Percentiles rank a stretch among this genome's conserved stretches.
Evolutionary conservation across 1,284 basidiomycete genomes (phyloP).

Genomic region (Cerrena zonata): DNA sequence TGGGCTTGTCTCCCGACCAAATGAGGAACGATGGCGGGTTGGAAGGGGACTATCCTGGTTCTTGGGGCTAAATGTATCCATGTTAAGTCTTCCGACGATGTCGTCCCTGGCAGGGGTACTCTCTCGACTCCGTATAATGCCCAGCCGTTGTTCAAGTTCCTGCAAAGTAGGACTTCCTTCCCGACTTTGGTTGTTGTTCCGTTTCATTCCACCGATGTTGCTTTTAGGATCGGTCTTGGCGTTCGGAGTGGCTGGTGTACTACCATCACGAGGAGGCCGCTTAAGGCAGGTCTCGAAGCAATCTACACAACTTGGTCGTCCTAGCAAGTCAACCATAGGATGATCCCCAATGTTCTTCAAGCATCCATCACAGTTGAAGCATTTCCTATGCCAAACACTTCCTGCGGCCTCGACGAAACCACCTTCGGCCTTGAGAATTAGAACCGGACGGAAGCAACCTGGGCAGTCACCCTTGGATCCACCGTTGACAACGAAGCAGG

Average conservation of each 20-base stretch:
- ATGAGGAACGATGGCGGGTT: slow-evolving; percentile 14
- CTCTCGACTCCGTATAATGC: slow-evolving; percentile 29
- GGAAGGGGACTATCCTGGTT: slow-evolving; percentile 11
- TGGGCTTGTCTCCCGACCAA: slow-evolving; percentile 17
- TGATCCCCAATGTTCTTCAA: slow-evolving; percentile 62
- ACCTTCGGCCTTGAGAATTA: slow-evolving; percentile 69
- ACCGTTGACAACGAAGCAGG: slow-evolving; percentile 64
- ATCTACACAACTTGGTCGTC: slow-evolving; percentile 66
- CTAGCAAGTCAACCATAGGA: slow-evolving; percentile 77
- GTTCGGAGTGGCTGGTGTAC: slow-evolving; percentile 19
- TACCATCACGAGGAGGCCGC: slow-evolving; percentile 34
- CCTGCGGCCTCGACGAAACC: slow-evolving; percentile 65
- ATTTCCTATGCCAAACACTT: slow-evolving; percentile 71
- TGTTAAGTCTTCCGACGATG: slow-evolving; percentile 21
- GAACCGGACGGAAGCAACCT: slow-evolving; percentile 59
- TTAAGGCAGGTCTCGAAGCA: slow-evolving; percentile 72
- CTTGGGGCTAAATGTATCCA: slow-evolving; percentile 9
- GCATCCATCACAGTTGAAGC: slow-evolving; percentile 70
- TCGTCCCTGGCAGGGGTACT: slow-evolving; percentile 21
- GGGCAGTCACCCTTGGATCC: slow-evolving; percentile 71
- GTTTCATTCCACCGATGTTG: slow-evolving; percentile 36
- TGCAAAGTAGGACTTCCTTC: slow-evolving; percentile 62
- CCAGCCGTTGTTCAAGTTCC: slow-evolving; percentile 48
- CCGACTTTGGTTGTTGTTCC: slow-evolving; percentile 34
- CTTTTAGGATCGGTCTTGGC: slow-evolving; percentile 23